Base-by-base conservation (phyloP, 148 eudicot genomes). In the Fagopyrum esculentum region DNA sequence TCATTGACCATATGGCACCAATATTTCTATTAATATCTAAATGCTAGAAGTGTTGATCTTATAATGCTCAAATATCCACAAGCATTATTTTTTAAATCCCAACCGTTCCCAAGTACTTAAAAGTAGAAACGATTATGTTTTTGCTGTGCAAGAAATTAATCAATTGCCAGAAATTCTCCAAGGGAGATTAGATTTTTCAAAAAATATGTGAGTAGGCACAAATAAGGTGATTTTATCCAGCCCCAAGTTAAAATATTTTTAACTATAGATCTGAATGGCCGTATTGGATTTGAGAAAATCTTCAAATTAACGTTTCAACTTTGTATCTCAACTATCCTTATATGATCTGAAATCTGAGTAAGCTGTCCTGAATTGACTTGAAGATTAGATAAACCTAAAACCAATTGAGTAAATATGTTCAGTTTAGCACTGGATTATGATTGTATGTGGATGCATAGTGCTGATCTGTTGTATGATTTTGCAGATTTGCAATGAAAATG, bases 401-500 rank as follows among this genome's bases (percentile, higher is more conserved):
- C 22, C 60, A 55, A 55, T 55, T 55, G 7, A 55, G 2, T 55
- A 61, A 61, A 10, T 12, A 29, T 61, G 43, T 26, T 61, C 68
- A 61, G 13, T 61, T 61, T 10, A 26, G 43, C 5, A 7, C 7
- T 29, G 35, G 43, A 29, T 61, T 26, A 26, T 61, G 68, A 61
- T 61, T 60, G 35, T 60, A 19, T 30, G 66, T 19, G 60, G 73
- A 43, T 74, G n/a, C 2, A 64, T 17, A 56, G n/a, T n/a, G 61
- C 19, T 5, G 6, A 56, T n/a, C 17, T n/a, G 66, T 12, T 60
- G 66, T 22, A 12, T 70, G 3, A 80, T 70, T n/a, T 60, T 59
- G 59, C 83, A 95, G 98, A 82, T 95, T 61, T 89, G 86, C 82
- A 85, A 82, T 73, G 93, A 89, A 77, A 81, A 70, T 82, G 96